Percentiles rank a stretch among this genome's conserved stretches.
These are phyloP conservation scores for Hypericum perforatum DNA, from an alignment of 345 rosid genomes.

Conservation along the genomic window DNA sequence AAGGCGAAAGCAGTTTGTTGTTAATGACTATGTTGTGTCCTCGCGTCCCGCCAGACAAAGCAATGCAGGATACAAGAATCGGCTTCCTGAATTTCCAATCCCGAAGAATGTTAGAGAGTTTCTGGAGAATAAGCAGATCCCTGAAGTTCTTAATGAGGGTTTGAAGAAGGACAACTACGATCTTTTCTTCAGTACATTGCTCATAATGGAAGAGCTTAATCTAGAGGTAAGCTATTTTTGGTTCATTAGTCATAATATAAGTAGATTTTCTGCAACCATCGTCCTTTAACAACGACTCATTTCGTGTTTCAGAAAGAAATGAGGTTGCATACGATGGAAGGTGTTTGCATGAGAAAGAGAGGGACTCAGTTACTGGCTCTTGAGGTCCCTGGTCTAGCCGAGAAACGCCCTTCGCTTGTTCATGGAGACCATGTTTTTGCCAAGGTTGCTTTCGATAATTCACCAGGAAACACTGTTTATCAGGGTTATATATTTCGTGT, in stretches of 20 bases:
- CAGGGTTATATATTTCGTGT: constrained; percentile 80
- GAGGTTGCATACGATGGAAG: constrained; percentile 66
- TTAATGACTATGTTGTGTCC: constrained; percentile 27
- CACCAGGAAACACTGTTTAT: constrained; percentile 14
- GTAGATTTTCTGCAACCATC: not conserved
- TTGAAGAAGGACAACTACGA: constrained; percentile 42
- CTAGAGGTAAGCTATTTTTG: constrained; percentile 45
- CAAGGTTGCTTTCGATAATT: constrained; percentile 24
- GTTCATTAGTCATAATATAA: not conserved
- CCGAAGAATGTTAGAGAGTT: constrained; percentile 52
- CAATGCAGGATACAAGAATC: constrained; percentile 17
- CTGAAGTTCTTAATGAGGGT: constrained; percentile 34
- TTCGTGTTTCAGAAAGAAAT: constrained; percentile 52
- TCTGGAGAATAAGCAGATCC: constrained; percentile 49
- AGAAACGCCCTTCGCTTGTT: constrained; percentile 84
- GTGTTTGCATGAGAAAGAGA: constrained; percentile 44
- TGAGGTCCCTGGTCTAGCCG: constrained; percentile 82
- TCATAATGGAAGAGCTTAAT: constrained; percentile 78
- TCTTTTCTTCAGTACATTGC: constrained; percentile 44
- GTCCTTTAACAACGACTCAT: constrained; percentile 2
- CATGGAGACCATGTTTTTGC: constrained; percentile 62
- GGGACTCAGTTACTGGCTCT: constrained; percentile 49
- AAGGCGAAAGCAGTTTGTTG: constrained; percentile 44
- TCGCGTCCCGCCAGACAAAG: constrained; percentile 35
- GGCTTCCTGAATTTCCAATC: constrained; percentile 58